Conservation (phyloP, 129 eudicot genomes). For the Artemisia annua region DNA sequence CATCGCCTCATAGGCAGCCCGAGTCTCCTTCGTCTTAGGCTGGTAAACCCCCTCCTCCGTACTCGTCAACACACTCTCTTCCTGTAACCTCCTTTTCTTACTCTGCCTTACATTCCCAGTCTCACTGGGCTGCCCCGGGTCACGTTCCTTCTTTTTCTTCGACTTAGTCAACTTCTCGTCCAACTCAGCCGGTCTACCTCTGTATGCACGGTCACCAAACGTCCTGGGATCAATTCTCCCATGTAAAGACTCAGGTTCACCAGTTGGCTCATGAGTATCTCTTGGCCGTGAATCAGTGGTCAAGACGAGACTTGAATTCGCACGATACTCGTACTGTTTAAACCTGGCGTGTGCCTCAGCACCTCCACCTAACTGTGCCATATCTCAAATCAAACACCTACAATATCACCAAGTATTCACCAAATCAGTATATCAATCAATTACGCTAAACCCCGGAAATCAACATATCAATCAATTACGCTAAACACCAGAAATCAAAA, state of each 20-base stretch:
- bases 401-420: constrained; percentile 17
- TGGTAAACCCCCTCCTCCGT: constrained; percentile 87
- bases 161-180: constrained; percentile 69
- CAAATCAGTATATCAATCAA: not conserved
- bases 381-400: constrained; percentile 28
- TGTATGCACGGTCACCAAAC: constrained; percentile 77
- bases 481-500: not conserved
- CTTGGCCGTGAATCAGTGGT: constrained; percentile 94
- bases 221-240: constrained; percentile 77
- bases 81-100: constrained; percentile 74
- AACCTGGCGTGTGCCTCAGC: constrained; percentile 96
- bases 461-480: too few relatives aligned
- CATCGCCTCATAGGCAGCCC: constrained; percentile 92
- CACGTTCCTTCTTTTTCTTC: constrained; percentile 71
- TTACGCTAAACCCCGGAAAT: too few relatives aligned
- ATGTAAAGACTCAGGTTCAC: constrained; percentile 79
- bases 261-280: constrained; percentile 96
- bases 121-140: constrained; percentile 40
- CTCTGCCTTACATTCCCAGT: constrained; percentile 43
- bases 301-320: constrained; percentile 82
- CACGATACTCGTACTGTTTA: constrained; percentile 83
- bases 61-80: constrained; percentile 75
- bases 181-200: constrained; percentile 67
- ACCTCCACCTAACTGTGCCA: constrained; percentile 88
- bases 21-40: constrained; percentile 83